Base-by-base conservation (phyloP, 2,329 filamentous ascomycete species). In the Xylariaceae sp. region DNA sequence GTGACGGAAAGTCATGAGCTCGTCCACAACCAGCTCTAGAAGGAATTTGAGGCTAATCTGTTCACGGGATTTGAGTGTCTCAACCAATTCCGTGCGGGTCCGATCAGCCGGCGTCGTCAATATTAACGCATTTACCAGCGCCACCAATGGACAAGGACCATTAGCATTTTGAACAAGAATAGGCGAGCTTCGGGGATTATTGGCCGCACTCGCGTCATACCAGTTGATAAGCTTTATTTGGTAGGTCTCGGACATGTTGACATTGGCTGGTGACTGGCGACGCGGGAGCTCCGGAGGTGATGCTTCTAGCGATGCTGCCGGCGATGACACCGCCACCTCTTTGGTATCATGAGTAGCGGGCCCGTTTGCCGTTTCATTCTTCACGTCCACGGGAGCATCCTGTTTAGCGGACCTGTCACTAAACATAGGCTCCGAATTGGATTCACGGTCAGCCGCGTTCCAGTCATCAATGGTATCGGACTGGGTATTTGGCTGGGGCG, bases 101-200 rank as follows among this genome's bases (percentile, higher is more conserved):
- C 68, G 68, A 18, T 82, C 78, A 3, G 84, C 76, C 1, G 87
- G 86, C 0, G 91, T 92, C 2, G 90, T 92, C 51, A 99, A 74
- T 0, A 90, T 88, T 15, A 99, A 77, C 1, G 92, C 92, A 68
- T 99, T 99, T 54, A 97, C 92, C 5, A 99, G 77, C 2, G 94
- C 94, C 22, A 99, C 83, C 13, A 99, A 74, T 1, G 94, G 94
- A 70, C 94, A 99, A 1, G 94, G 94, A 0, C 94, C 94, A 64
- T 99, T 99, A 53, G 86, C 84, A 63, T 96, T 97, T 67, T 99
- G 92, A 3, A 95, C 85, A 39, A 97, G 75, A 52, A 97, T 90
- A 0, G 94, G 92, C 0, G 90, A 92, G n/a, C 80, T 79, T 41
- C 89, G 80, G 36, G 89, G 77, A 49, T 83, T 83, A n/a, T 80